A percentile compares a stretch with the other conserved stretches of the same genome.
phyloP scores from a whole-genome alignment of 2,329 filamentous ascomycete species.

The Exophiala bonariae region DNA sequence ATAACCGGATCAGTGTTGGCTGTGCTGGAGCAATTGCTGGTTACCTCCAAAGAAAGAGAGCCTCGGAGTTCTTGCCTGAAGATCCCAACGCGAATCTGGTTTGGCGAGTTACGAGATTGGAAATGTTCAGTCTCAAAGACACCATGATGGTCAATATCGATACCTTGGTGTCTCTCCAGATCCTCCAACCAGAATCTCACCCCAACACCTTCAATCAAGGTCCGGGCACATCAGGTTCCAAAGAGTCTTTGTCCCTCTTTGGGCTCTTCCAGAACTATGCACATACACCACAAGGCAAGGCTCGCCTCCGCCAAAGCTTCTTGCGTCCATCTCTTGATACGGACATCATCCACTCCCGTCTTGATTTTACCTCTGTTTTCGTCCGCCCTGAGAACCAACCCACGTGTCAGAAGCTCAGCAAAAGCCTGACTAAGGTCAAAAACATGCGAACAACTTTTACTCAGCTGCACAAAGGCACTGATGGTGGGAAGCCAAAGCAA shows the following conservation, averaged over 20 bases:
- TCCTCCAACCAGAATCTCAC: slow-evolving; percentile 78
- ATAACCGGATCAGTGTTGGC: slow-evolving; percentile 72
- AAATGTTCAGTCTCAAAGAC: slow-evolving; percentile 71
- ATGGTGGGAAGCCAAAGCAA: slow-evolving; percentile 50
- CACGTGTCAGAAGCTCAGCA: slow-evolving; percentile 55
- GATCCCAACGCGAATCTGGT: slow-evolving; percentile 54
- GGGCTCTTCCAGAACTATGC: slow-evolving; percentile 76
- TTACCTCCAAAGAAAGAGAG: slow-evolving; percentile 70
- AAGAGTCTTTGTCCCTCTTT: slow-evolving; percentile 81
- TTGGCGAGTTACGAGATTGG: slow-evolving; percentile 63
- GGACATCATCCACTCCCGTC: slow-evolving; percentile 67
- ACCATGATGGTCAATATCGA: slow-evolving; percentile 78
- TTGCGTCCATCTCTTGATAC: slow-evolving; percentile 73
- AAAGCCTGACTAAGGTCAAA: slow-evolving; percentile 68
- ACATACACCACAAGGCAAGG: slow-evolving; percentile 75
- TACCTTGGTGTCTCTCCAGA: slow-evolving; percentile 78
- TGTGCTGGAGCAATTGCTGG: slow-evolving; percentile 86
- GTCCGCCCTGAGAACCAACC: slow-evolving; percentile 66
- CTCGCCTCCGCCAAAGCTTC: slow-evolving; percentile 74
- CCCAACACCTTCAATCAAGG: slow-evolving; percentile 79
- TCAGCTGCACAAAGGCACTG: slow-evolving; percentile 77
- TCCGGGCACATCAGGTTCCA: slow-evolving; percentile 63
- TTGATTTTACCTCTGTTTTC: slow-evolving; percentile 68
- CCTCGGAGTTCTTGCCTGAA: slow-evolving; percentile 62
- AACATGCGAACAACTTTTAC: slow-evolving; percentile 71